These are phyloP conservation scores for Skeletonema costatum DNA, from an alignment of 108 stramenopile genomes.

Conservation along the genomic window DNA sequence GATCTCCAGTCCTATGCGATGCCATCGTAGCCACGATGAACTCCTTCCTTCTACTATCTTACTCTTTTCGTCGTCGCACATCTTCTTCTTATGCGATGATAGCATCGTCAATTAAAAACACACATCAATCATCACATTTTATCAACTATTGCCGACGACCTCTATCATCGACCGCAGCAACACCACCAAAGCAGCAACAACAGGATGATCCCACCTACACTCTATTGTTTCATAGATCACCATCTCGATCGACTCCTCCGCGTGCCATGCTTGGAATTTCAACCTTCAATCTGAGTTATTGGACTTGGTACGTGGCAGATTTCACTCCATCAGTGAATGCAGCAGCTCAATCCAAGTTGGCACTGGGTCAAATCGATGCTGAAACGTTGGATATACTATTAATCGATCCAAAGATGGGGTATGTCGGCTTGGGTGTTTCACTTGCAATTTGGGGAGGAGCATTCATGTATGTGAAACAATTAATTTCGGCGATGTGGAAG, in stretches of 20 bases:
- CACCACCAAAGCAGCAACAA: constrained; percentile 1
- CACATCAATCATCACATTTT: too few species aligned
- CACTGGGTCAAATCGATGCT: constrained; percentile 33
- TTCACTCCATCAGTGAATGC: constrained; percentile 55
- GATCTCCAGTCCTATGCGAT: too few species aligned
- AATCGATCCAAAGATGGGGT: constrained; percentile 55
- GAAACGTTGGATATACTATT: constrained; percentile 37
- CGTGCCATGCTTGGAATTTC: constrained; percentile 38
- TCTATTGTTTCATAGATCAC: constrained; percentile 48
- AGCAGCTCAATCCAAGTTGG: constrained; percentile 35
- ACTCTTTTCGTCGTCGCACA: too few species aligned
- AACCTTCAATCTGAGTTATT: constrained; percentile 48
- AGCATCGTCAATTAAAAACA: too few species aligned
- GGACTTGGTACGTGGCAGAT: constrained; percentile 57
- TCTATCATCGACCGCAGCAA: constrained; percentile 1
- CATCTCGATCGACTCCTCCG: constrained; percentile 38
- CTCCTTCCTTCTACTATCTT: too few species aligned
- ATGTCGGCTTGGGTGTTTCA: constrained; percentile 46
- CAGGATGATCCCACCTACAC: neutral
- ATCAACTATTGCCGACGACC: too few species aligned
- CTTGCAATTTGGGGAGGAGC: constrained; percentile 29
- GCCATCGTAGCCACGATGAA: too few species aligned
- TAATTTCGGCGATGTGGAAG: constrained; percentile 48
- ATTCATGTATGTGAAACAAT: constrained; percentile 30
- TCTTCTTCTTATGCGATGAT: too few species aligned